Evolutionary conservation across 2,329 filamentous ascomycete genomes (phyloP).

Genomic region (Stachybotrys chlorohalonatus): DNA sequence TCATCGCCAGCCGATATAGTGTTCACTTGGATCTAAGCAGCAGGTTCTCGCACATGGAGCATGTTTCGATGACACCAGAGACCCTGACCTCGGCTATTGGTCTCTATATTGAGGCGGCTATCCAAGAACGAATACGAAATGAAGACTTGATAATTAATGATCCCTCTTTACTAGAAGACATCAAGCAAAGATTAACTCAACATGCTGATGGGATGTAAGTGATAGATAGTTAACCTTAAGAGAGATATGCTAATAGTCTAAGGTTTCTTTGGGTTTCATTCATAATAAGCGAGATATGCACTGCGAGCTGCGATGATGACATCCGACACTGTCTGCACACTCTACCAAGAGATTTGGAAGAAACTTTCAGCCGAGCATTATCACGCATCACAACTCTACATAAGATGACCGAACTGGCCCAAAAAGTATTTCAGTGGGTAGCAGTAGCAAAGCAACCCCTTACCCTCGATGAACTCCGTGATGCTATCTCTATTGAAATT

Average conservation of each 20-base stretch:
- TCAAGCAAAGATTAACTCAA: constrained; percentile 15
- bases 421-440: constrained; percentile 14
- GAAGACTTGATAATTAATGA: constrained; percentile 10
- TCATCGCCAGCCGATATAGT: constrained; percentile 18
- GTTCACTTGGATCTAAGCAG: constrained; percentile 7
- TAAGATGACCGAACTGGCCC: neutral
- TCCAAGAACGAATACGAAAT: constrained; percentile 2
- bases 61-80: constrained; percentile 2
- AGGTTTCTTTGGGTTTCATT: constrained; percentile 32
- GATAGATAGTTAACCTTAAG: neutral
- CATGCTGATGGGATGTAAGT: constrained; percentile 25
- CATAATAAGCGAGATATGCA: constrained; percentile 24
- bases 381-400: constrained; percentile 4
- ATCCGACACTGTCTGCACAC: constrained; percentile 3
- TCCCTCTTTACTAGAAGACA: constrained; percentile 10
- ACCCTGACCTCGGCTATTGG: constrained; percentile 2
- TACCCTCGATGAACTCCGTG: constrained; percentile 23
- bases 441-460: constrained; percentile 20
- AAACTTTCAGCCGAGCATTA: constrained; percentile 6
- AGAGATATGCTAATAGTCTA: neutral
- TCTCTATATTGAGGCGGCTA: constrained; percentile 4
- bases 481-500: constrained; percentile 25
- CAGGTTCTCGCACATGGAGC: constrained; percentile 1
- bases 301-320: constrained; percentile 12
- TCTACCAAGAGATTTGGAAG: constrained; percentile 6